Conservation (phyloP, 768 basidiomycete genomes). For the Rhodocollybia butyracea region DNA sequence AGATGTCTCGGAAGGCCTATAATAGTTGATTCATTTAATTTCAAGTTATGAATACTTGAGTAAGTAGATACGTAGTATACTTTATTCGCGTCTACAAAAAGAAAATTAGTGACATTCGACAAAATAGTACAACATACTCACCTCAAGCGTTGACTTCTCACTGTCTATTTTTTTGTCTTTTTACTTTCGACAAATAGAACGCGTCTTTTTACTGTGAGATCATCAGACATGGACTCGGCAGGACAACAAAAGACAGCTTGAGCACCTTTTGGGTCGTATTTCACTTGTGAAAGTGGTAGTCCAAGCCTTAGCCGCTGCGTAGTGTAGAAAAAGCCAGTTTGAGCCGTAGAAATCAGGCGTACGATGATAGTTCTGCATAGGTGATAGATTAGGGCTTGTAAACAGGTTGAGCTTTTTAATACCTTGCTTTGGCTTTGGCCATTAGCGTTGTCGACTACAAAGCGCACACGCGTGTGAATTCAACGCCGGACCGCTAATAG, state of each 20-base stretch:
- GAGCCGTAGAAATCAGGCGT: conserved; percentile 85
- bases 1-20: no score
- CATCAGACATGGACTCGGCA: neutral
- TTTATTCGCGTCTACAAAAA: no score
- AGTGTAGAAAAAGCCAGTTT: conserved; percentile 91
- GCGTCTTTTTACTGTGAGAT: conserved; percentile 53
- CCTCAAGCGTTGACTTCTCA: no score
- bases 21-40: no score
- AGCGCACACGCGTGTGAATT: no score
- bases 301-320: conserved; percentile 71
- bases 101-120: no score
- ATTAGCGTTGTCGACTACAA: no score
- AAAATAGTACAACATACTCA: no score
- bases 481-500: no score
- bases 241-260: neutral
- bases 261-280: conserved; percentile 86
- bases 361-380: conserved; percentile 72
- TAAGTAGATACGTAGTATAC: no score
- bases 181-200: conserved; percentile 80
- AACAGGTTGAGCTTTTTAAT: neutral
- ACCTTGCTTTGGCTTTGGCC: conserved; percentile 19
- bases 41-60: no score
- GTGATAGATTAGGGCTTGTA: no score
- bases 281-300: conserved; percentile 84
- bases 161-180: conserved; percentile 77